Evolutionary conservation across 495 filamentous ascomycete species (phyloP), one percentile per base, ranked within the genome.

Genomic region (Neurospora hispaniola): DNA sequence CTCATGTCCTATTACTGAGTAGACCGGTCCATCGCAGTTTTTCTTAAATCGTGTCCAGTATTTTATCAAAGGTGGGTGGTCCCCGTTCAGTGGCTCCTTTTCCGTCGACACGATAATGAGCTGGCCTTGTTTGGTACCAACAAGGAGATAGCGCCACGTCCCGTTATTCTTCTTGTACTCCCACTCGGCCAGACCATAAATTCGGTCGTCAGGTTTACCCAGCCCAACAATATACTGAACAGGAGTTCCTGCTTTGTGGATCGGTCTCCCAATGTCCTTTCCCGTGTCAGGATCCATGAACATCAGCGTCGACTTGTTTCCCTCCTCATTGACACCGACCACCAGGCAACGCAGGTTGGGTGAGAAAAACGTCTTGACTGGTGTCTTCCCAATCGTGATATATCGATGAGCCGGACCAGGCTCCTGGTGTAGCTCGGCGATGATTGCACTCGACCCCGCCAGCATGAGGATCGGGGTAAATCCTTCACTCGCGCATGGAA

Each of bases 361-460:
- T 4, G 85, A 88, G 76, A 88, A 90, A 14, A 90, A 72, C 0
- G 91, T 74, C 46, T 84, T 86, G 6, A 80, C 81, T 16, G 89
- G 89, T 1, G 86, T 86, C 4, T 86, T 85, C 11, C 73, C 71
- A 7, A 89, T 75, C 0, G 78, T 78, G 1, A 90, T 79, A 62
- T 82, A 82, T 8, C 90, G 84, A 16, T 88, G 87, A 9, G 90
- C 83, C 0, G 85, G 80, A 66, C 85, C 85, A 9, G 83, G 80
- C 7, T 78, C 76, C 12, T 79, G 75, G 66, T 86, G 82, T 27
- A 90, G 71, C n/a, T 84, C 81, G 18, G 85, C 82, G 16, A 90
- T 75, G 38, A 89, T 74, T 4, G 90, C 74, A 35, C 83, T 82
- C n/a, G 82, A 48, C 0, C 84, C 86, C 2, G 82, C 74, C 48